Evolutionary conservation across 371 early-diverging fungal genomes (phyloP), one percentile per base, ranked within the genome.

Genomic region (Parasitella parasitica): DNA sequence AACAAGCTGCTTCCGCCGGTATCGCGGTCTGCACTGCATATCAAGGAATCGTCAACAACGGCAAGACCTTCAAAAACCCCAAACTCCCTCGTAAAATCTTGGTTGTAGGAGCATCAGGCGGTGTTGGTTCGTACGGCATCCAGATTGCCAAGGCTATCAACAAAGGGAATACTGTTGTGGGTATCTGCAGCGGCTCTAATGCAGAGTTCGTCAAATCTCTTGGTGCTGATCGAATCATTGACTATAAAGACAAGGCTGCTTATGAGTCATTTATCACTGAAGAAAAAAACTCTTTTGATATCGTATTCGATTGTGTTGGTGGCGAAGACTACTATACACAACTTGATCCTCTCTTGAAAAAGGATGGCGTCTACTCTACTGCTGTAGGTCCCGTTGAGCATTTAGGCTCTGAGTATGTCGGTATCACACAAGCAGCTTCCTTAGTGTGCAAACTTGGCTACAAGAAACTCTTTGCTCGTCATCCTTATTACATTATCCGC

Each of bases 201-300:
- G 67, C 70, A 13, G 78, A 78, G 27, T 66, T 82, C 22, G 85
- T 86, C 15, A 67, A 69, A 39, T 48, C 59, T 0, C 62, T 89
- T 8, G 88, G 88, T n/a, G 89, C 88, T 0, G 89, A 88, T 36
- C 59, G 67, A 13, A 74, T 86, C 4, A 68, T 90, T 6, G 83
- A 87, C 57, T 88, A 90, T 67, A 83, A 63, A 2, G 58, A 70
- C 3, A 20, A 59, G 7, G 73, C 74, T 35, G 76, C 30, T 53
- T 36, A 61, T 67, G 32, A 73, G 51, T 9, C 36, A 22, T 30
- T 68, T 68, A n/a, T 64, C 16, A 37, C 56, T 6, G 48, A 56
- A 32, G 57, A 46, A 6, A 59, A 66, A 4, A 58, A 27, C 0
- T 63, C 70, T 2, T 78, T 71, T 56, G 86, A 86, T 58, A 22